Conservation (phyloP, 1,284 basidiomycete species). For the Tausonia pullulans region DNA sequence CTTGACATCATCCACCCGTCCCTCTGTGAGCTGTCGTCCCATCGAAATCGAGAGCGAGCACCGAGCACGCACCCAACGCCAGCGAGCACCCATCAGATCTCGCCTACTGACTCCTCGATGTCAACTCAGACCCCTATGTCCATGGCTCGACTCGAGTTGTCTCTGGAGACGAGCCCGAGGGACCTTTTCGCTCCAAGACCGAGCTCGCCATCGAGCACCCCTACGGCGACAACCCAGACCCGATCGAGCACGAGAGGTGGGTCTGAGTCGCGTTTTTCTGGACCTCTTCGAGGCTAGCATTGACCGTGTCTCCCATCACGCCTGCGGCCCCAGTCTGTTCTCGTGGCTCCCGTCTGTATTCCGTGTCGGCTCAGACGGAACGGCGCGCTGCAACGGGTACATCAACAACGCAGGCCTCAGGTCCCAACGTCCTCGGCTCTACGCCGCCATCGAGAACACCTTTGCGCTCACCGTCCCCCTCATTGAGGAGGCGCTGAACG, state of each 20-base stretch:
- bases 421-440: background rate
- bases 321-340: background rate
- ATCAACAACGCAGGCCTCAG: slow-evolving; percentile 12
- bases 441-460: slow-evolving; percentile 8
- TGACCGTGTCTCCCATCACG: no score
- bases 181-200: background rate
- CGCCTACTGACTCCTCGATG: no score
- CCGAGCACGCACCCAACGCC: no score
- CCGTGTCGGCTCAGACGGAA: background rate
- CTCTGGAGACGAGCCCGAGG: background rate
- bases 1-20: slow-evolving; percentile 19
- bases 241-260: background rate
- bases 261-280: background rate
- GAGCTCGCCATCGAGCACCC: background rate
- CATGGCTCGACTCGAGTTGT: slow-evolving; percentile 1
- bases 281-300: background rate
- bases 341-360: slow-evolving; percentile 12
- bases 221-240: background rate
- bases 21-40: slow-evolving; percentile 15
- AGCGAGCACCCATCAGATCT: no score
- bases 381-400: background rate
- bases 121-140: slow-evolving; percentile 16
- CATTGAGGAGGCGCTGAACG: slow-evolving; percentile 3
- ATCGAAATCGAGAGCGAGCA: no score
- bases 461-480: slow-evolving; percentile 13